phyloP scores from a whole-genome alignment of 148 eudicot genomes.

The Diospyros kaki region DNA sequence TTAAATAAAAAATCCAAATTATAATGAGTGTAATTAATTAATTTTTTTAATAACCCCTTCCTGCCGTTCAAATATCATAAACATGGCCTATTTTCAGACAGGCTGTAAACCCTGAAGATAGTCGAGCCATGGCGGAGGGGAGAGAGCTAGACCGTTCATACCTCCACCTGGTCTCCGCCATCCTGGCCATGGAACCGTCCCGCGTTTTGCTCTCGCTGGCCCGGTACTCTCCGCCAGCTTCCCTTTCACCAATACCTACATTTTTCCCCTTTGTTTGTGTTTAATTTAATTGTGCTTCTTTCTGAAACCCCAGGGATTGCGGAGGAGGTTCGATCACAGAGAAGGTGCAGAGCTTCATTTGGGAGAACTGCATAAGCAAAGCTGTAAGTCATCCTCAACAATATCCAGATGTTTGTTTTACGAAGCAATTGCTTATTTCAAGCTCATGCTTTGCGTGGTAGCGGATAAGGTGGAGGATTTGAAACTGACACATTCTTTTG shows the following conservation, averaged over 20 bases:
- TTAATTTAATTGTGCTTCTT: neutral
- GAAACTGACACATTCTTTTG: no score
- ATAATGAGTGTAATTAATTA: no score
- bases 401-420: neutral
- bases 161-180: constrained; percentile 57
- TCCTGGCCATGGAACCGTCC: constrained; percentile 83
- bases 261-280: no score
- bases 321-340: constrained; percentile 64
- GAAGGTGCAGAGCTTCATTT: constrained; percentile 70
- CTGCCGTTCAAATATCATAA: no score
- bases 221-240: constrained; percentile 23
- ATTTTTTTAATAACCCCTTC: no score
- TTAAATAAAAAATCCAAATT: no score
- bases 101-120: neutral
- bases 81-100: no score
- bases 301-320: constrained; percentile 40
- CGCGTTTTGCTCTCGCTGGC: constrained; percentile 52
- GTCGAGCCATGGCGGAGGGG: constrained; percentile 18
- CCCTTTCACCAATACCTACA: no score
- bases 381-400: constrained; percentile 32
- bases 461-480: neutral
- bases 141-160: constrained; percentile 19
- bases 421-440: neutral
- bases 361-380: constrained; percentile 53
- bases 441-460: neutral